Evolutionary conservation across 768 basidiomycete genomes (phyloP).

Genomic region (Mycena rebaudengoi): DNA sequence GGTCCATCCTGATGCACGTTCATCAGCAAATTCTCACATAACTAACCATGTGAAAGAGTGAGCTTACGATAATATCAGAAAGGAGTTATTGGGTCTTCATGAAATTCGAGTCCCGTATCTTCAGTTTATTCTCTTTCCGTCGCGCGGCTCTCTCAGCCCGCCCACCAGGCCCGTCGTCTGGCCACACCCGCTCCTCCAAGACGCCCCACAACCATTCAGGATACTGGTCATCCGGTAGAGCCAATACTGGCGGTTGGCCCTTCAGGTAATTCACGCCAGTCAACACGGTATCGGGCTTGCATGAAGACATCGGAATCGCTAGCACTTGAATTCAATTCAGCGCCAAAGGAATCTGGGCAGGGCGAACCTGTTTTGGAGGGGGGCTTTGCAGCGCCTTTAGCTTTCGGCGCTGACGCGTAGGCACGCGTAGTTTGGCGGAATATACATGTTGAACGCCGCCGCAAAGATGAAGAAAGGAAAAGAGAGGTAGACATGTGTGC

Average conservation of each 20-base stretch:
- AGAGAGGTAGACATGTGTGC: no score
- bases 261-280: conserved; percentile 87
- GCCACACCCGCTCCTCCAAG: conserved; percentile 63
- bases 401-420: conserved; percentile 12
- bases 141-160: conserved; percentile 65
- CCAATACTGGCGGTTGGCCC: conserved; percentile 78
- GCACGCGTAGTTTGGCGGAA: no score
- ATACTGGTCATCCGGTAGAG: conserved; percentile 83
- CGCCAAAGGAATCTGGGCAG: not conserved
- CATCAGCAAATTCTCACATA: no score
- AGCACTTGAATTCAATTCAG: conserved; percentile 2
- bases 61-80: no score
- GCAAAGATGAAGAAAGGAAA: no score
- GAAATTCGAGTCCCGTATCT: conserved; percentile 85
- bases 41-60: no score
- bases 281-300: conserved; percentile 77
- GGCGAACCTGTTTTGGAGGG: conserved; percentile 3
- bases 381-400: not conserved
- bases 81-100: conserved; percentile 86
- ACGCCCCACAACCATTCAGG: conserved; percentile 91
- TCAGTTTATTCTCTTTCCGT: conserved; percentile 68
- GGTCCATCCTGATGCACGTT: no score
- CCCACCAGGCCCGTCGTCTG: conserved; percentile 80
- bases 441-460: no score
- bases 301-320: conserved; percentile 62